A percentile compares a stretch with the other conserved stretches of the same genome.
Evolutionary conservation across 306 rosid genomes (phyloP).

Genomic region (Sicyos edulis): DNA sequence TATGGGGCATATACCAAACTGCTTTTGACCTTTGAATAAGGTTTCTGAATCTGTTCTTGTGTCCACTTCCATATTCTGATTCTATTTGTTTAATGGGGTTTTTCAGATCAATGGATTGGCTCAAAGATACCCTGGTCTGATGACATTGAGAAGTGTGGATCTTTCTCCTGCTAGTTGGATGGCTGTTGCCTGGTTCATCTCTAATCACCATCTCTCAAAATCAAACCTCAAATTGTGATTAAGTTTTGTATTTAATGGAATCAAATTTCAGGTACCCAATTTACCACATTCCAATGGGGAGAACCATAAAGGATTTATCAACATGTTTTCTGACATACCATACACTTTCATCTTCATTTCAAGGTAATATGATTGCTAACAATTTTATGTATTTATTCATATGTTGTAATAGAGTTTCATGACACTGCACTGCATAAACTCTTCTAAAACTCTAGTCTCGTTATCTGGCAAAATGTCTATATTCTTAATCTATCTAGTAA

Average conservation of each 20-base stretch:
- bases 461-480: no score
- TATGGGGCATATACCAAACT: not conserved
- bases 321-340: slow-evolving; percentile 89
- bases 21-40: not conserved
- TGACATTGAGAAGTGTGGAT: slow-evolving; percentile 90
- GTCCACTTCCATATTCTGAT: not conserved
- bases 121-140: slow-evolving; percentile 77
- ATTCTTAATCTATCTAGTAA: no score
- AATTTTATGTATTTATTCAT: no score
- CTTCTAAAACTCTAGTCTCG: no score
- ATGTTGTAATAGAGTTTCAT: no score
- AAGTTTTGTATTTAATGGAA: not conserved
- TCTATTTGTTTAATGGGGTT: slow-evolving; percentile 8
- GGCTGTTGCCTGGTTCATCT: slow-evolving; percentile 78
- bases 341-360: slow-evolving; percentile 95
- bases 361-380: no score
- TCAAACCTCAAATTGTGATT: not conserved
- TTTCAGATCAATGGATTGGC: slow-evolving; percentile 65
- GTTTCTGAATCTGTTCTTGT: slow-evolving; percentile 1
- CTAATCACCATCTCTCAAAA: slow-evolving; percentile 22
- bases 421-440: no score
- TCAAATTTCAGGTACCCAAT: slow-evolving; percentile 77
- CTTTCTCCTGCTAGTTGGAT: no score
- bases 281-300: slow-evolving; percentile 96
- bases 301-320: slow-evolving; percentile 82